Percentiles rank a stretch among this genome's conserved stretches.
Conservation (phyloP, 2,329 filamentous ascomycete genomes). For the Clarireedia homoeocarpa region DNA sequence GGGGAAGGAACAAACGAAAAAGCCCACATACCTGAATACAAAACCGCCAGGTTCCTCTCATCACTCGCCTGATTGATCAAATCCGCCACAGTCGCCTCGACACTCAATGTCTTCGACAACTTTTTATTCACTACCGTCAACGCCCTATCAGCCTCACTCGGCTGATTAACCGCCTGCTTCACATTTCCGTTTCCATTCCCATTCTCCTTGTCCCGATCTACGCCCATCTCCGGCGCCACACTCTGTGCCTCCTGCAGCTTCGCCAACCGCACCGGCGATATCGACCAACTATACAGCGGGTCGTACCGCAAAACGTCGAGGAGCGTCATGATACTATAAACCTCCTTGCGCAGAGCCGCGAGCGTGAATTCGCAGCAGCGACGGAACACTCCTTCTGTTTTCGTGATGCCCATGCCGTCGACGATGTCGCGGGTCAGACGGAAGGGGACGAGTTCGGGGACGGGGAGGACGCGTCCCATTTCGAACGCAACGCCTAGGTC, state of each 20-base stretch:
- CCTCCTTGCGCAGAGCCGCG: constrained; percentile 88
- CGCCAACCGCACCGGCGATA: constrained; percentile 61
- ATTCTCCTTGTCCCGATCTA: constrained; percentile 8
- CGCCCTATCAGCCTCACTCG: constrained; percentile 81
- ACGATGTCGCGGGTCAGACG: constrained; percentile 88
- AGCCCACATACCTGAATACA: constrained; percentile 55
- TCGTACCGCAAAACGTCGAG: constrained; percentile 97
- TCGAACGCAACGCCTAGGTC: constrained; percentile 97
- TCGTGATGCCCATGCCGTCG: constrained; percentile 93
- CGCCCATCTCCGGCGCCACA: constrained; percentile 24
- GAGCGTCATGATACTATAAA: constrained; percentile 96
- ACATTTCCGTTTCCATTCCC: constrained; percentile 24
- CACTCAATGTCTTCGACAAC: constrained; percentile 85
- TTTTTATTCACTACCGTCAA: constrained; percentile 94
- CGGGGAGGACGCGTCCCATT: constrained; percentile 85
- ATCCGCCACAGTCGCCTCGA: constrained; percentile 92
- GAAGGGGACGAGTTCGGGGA: constrained; percentile 95
- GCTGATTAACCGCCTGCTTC: constrained; percentile 44
- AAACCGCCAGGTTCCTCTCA: constrained; percentile 80
- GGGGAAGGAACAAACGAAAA: not conserved
- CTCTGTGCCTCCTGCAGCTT: constrained; percentile 57
- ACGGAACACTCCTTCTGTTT: constrained; percentile 91
- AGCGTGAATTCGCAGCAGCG: constrained; percentile 98
- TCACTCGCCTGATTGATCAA: constrained; percentile 94
- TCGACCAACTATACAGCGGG: constrained; percentile 91